Base-by-base conservation (phyloP, 108 stramenopile species). In the Mayamaea pseudoterrestris region DNA sequence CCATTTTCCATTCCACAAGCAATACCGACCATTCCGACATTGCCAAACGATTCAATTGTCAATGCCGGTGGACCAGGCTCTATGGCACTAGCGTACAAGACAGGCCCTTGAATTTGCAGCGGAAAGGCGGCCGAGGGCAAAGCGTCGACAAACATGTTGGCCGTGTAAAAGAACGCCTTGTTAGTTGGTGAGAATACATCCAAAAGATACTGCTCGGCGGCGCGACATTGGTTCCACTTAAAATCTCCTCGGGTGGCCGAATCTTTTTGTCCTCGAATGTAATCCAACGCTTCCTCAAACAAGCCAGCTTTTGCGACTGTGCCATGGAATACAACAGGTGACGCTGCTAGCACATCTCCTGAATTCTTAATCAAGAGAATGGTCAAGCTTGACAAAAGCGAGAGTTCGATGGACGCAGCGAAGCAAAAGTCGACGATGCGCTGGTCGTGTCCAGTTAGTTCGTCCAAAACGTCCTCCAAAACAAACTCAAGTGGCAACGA, bases 281-380 rank as follows among this genome's bases (percentile, higher is more conserved):
- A 56, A 4, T 67, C 65, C 44, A 70, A 28, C 6, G 71, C 48
- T 20, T 67, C 41, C 6, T 63, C 34, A 1, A 89, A 50, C 17
- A 35, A 28, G 7, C 44, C 30, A 1, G 60, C 59, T 20, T 79
- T 66, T 14, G 79, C 59, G 27, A 76, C 55, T 0, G 68, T 66
- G 3, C 79, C 81, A 35, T 74, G 62, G 48, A 89, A 89, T 4
- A 83, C 25, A 47, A 83, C 58, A 9, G 86, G 86, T 29, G 68
- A 66, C 1, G 79, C 81, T 16, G 51, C 61, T 17, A 67, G 54
- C 2, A 89, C 63, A 35, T 74, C 65, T 11, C 86, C 81, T 16
- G 58, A 51, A 12, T 24, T 51, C 41, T 66, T 68, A 1, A 83
- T 45, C 1, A 89, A 50, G 3, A 75, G 48, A 0, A 81, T 51